Percentiles rank a stretch among this genome's conserved stretches.
These are phyloP conservation scores for Lichtheimia corymbifera DNA, from an alignment of 371 early-diverging fungal species.

Conservation along the genomic window DNA sequence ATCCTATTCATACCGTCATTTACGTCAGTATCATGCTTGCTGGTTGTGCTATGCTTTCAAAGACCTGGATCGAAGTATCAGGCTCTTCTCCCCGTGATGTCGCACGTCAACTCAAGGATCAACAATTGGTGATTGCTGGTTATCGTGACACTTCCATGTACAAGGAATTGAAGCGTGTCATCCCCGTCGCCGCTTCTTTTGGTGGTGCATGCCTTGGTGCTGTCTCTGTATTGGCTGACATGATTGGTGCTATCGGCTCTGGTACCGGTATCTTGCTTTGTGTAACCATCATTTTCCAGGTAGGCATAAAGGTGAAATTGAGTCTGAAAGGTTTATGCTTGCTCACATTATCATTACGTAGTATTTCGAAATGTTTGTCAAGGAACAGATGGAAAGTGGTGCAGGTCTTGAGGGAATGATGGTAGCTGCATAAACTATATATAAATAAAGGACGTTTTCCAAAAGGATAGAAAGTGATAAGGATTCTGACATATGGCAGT, in stretches of 20 bases:
- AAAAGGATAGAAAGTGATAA: no score
- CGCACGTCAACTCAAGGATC: conserved; percentile 96
- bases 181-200: conserved; percentile 94
- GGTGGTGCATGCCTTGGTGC: conserved; percentile 98
- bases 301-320: conserved; percentile 18
- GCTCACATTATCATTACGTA: conserved; percentile 6
- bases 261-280: conserved; percentile 99
- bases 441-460: neutral
- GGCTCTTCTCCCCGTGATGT: conserved; percentile 98
- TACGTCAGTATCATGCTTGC: conserved; percentile 93
- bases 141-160: conserved; percentile 96
- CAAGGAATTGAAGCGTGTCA: conserved; percentile 98
- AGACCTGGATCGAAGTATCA: conserved; percentile 99
- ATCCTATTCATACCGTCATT: conserved; percentile 95
- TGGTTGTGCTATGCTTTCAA: conserved; percentile 96
- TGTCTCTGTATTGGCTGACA: conserved; percentile 93
- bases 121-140: conserved; percentile 97
- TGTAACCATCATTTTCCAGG: conserved; percentile 99
- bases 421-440: conserved; percentile 18
- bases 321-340: conserved; percentile 20
- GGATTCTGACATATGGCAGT: no score
- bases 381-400: conserved; percentile 87
- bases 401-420: conserved; percentile 56
- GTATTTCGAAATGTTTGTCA: conserved; percentile 98
- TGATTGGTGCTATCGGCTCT: conserved; percentile 94